Conservation (phyloP, 345 rosid genomes). For the Erodium maritimum region DNA sequence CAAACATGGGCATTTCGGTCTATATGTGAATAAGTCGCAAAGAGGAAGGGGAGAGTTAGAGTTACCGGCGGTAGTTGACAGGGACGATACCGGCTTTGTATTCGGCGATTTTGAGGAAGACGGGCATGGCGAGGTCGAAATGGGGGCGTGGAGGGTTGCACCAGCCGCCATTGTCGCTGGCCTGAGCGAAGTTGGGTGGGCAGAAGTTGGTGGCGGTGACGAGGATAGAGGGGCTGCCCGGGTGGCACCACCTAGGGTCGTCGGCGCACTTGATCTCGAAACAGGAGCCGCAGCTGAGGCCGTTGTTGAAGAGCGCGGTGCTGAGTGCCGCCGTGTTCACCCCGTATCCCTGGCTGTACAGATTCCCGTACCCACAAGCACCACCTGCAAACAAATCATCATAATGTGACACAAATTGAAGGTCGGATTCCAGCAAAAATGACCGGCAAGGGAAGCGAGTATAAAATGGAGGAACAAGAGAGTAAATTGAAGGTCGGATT, state of each 20-base stretch:
- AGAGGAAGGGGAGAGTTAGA: constrained; percentile 95
- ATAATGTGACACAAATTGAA: too few relatives aligned
- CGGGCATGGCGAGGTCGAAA: constrained; percentile 96
- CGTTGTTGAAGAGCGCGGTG: constrained; percentile 85
- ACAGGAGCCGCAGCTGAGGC: constrained; percentile 86
- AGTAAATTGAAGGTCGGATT: too few relatives aligned
- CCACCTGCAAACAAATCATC: too few relatives aligned
- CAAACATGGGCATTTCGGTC: constrained; percentile 99
- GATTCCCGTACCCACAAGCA: constrained; percentile 93
- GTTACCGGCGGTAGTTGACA: constrained; percentile 72
- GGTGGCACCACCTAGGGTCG: constrained; percentile 75
- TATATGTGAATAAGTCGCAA: too few relatives aligned
- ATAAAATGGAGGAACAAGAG: too few relatives aligned
- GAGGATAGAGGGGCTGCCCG: constrained; percentile 65
- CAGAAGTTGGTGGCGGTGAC: constrained; percentile 91
- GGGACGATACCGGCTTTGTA: constrained; percentile 96
- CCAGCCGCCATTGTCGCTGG: constrained; percentile 93
- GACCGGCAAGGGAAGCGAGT: too few relatives aligned
- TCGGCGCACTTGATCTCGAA: constrained; percentile 69
- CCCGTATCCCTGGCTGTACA: constrained; percentile 92
- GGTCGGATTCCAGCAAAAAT: too few relatives aligned
- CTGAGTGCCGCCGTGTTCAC: constrained; percentile 92
- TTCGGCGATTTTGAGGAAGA: constrained; percentile 88
- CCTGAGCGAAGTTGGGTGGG: constrained; percentile 80
- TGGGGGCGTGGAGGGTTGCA: constrained; percentile 97